A percentile compares a stretch with the other conserved stretches of the same genome.
Evolutionary conservation across 805 yeast species (phyloP).

Genomic region (Yamadazyma philogaea): DNA sequence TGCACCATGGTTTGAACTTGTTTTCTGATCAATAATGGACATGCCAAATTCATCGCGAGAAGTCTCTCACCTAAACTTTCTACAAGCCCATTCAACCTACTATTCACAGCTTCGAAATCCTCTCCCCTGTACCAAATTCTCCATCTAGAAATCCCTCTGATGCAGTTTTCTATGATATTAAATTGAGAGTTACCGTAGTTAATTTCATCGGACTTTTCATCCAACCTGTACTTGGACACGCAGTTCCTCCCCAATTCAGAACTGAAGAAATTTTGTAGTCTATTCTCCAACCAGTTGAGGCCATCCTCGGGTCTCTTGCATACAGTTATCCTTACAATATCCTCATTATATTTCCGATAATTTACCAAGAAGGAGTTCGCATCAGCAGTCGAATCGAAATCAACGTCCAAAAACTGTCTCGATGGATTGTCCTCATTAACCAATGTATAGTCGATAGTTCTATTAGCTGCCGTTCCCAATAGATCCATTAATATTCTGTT

Average conservation of each 20-base stretch:
- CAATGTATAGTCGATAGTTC: conserved; percentile 70
- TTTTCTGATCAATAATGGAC: conserved; percentile 78
- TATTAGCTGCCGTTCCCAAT: conserved; percentile 71
- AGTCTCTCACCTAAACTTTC: conserved; percentile 73
- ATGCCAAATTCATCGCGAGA: conserved; percentile 69
- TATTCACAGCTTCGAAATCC: conserved; percentile 51
- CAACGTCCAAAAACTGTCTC: conserved; percentile 68
- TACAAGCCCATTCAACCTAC: conserved; percentile 50
- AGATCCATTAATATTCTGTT: conserved; percentile 60
- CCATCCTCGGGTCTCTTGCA: conserved; percentile 85
- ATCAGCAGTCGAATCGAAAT: conserved; percentile 86
- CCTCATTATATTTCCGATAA: conserved; percentile 82
- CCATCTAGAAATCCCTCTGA: conserved; percentile 95
- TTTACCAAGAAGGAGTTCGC: conserved; percentile 70
- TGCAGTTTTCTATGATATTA: conserved; percentile 81
- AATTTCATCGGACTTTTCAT: conserved; percentile 62
- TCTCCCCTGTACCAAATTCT: conserved; percentile 78
- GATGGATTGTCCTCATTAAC: conserved; percentile 64
- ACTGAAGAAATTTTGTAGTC: conserved; percentile 70
- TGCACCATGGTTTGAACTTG: conserved; percentile 91
- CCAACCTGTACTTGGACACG: conserved; percentile 51
- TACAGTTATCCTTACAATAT: conserved; percentile 80
- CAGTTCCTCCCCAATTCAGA: conserved; percentile 66
- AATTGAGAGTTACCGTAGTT: conserved; percentile 78
- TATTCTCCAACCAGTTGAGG: conserved; percentile 72